Base-by-base conservation (phyloP, 345 rosid species). In the Pistacia atlantica region DNA sequence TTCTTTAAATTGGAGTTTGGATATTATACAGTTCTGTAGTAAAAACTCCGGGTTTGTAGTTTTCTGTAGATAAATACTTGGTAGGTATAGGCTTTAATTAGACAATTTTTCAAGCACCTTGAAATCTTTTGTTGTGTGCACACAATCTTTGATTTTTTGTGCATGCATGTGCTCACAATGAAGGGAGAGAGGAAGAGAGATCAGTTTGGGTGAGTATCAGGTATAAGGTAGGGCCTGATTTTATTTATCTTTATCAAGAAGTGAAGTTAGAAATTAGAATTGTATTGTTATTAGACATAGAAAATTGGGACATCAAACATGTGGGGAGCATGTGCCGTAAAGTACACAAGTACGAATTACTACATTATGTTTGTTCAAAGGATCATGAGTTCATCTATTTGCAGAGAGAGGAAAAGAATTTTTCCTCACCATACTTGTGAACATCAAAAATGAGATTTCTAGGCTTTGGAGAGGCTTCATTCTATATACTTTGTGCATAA, bases 161-260 rank as follows among this genome's bases (percentile, higher is more conserved):
- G 49, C 49, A 54, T 20, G 20, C n/a, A 4, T 55, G 3, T 17
- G 11, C 18, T 6, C 52, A 4, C 65, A 71, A 42, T 45, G 55
- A 45, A 58, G 37, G 10, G 20, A 18, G 54, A 42, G 8, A 42
- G 35, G 31, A 71, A 57, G 51, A 66, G 64, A 25, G 52, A 38
- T 31, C n/a, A 13, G n/a, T 6, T 33, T 54, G 62, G 31, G 6
- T 18, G 63, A 54, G 11, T 70, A 16, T 70, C 18, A 20, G 31
- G 73, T 54, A 22, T 70, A n/a, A 38, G 16, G 48, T 35, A 70
- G 51, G 61, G 42, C 63, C 49, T 55, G 73, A 58, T 46, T 37
- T 6, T 71, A 48, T 13, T 35, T 35, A 71, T 57, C 52, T 69
- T 58, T 20, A 57, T 13, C 10, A 38, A 2, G 51, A 42, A 57